A percentile compares a stretch with the other conserved stretches of the same genome.
Conservation (phyloP, 352 stramenopile genomes). For the Pythium insidiosum region DNA sequence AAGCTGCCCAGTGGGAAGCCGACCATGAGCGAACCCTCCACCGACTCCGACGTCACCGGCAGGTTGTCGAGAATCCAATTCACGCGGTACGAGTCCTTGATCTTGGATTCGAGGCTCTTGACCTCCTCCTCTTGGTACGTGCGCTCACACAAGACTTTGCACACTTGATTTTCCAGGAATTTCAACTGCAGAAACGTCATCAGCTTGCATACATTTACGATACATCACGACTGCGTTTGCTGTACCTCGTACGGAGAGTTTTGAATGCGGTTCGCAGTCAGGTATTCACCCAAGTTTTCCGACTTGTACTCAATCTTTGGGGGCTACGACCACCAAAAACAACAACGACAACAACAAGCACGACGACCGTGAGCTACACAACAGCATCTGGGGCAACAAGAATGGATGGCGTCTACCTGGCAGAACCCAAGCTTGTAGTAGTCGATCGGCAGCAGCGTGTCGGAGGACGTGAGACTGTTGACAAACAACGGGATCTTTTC, state of each 20-base stretch:
- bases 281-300: constrained; percentile 99
- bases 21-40: constrained; percentile 59
- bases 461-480: constrained; percentile 91
- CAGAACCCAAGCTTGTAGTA: constrained; percentile 98
- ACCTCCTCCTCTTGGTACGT: constrained; percentile 91
- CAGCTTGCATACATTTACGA: too few species aligned
- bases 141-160: constrained; percentile 63
- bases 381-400: too few species aligned
- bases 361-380: neutral
- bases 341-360: constrained; percentile 1
- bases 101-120: constrained; percentile 89
- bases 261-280: constrained; percentile 98
- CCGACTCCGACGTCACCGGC: constrained; percentile 73
- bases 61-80: constrained; percentile 99
- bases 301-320: constrained; percentile 93
- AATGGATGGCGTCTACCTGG: constrained; percentile 37
- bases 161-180: constrained; percentile 72
- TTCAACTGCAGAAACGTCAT: constrained; percentile 52
- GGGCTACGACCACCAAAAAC: constrained; percentile 26
- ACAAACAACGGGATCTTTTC: constrained; percentile 88
- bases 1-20: constrained; percentile 87
- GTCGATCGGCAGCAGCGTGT: constrained; percentile 95
- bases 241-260: constrained; percentile 93
- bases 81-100: constrained; percentile 96
- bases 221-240: neutral